These are phyloP conservation scores for Pisolithus albus DNA, from an alignment of 768 basidiomycete genomes.

Conservation along the genomic window DNA sequence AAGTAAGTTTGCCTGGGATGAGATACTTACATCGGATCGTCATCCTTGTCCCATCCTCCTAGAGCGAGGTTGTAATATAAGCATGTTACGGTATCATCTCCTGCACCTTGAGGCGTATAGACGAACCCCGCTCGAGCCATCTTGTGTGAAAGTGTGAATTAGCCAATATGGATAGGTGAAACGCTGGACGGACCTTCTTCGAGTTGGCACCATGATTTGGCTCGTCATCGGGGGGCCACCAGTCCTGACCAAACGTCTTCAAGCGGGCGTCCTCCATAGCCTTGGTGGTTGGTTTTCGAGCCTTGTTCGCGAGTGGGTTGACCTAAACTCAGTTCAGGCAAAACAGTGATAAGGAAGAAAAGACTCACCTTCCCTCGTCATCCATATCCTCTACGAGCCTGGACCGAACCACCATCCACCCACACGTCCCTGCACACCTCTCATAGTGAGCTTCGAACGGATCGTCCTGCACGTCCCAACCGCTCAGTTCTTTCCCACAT, in stretches of 20 bases:
- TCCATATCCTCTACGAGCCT: slow-evolving; percentile 55
- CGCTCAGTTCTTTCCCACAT: slow-evolving; percentile 74
- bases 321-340: slow-evolving; percentile 2
- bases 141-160: slow-evolving; percentile 32
- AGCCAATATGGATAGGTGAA: neutral
- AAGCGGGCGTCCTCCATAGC: slow-evolving; percentile 67
- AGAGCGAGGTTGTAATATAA: slow-evolving; percentile 76
- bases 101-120: slow-evolving; percentile 58
- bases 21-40: slow-evolving; percentile 72
- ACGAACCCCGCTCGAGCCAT: slow-evolving; percentile 89
- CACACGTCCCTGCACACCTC: slow-evolving; percentile 60
- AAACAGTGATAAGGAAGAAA: neutral
- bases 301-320: slow-evolving; percentile 40
- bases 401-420: slow-evolving; percentile 81
- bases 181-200: slow-evolving; percentile 42
- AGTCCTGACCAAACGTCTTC: slow-evolving; percentile 57
- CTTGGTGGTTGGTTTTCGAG: slow-evolving; percentile 59
- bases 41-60: slow-evolving; percentile 80
- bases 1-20: neutral
- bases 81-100: slow-evolving; percentile 80
- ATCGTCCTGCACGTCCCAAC: slow-evolving; percentile 83
- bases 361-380: slow-evolving; percentile 46
- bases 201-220: slow-evolving; percentile 65
- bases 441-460: slow-evolving; percentile 77
- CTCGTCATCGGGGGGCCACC: slow-evolving; percentile 72